Percentiles rank a stretch among this genome's conserved stretches.
Conservation (phyloP, 2,329 filamentous ascomycete genomes). For the Colletotrichum noveboracense region DNA sequence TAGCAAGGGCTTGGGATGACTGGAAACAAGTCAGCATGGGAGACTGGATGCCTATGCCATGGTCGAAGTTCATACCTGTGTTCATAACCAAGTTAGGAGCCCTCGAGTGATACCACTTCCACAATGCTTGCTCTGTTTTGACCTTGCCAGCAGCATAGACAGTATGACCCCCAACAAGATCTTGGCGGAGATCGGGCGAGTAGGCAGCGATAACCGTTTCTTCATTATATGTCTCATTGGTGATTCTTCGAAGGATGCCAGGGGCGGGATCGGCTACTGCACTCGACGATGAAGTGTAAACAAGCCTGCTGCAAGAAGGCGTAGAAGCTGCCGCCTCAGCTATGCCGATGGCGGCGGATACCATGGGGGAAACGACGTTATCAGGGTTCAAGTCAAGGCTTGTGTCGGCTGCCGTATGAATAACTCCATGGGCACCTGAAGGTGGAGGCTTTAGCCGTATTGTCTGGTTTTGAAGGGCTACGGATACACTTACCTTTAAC, state of each 20-base stretch:
- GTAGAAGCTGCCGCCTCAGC: not conserved
- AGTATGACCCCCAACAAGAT: not conserved
- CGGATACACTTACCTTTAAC: not conserved
- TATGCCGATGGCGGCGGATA: not conserved
- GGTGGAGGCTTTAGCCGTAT: not conserved
- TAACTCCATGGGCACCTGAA: not conserved
- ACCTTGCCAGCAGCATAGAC: not conserved
- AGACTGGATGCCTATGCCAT: not conserved
- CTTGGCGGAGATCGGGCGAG: not conserved
- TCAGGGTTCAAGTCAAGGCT: not conserved
- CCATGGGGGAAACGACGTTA: not conserved
- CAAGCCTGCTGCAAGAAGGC: not conserved
- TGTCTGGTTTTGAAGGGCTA: fast-evolving
- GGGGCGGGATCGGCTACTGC: not conserved
- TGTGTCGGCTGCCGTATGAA: not conserved
- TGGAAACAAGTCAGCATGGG: not conserved
- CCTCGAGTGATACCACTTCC: not conserved
- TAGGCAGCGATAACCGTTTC: not conserved
- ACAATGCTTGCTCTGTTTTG: not conserved
- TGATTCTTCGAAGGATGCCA: not conserved
- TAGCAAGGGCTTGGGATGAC: not conserved
- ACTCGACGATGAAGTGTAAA: not conserved
- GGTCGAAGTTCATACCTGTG: not conserved
- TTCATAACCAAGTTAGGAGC: not conserved
- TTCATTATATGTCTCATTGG: not conserved